Evolutionary conservation across 768 basidiomycete species (phyloP), one percentile per base, ranked within the genome.

Genomic region (Peribolospora baueri): DNA sequence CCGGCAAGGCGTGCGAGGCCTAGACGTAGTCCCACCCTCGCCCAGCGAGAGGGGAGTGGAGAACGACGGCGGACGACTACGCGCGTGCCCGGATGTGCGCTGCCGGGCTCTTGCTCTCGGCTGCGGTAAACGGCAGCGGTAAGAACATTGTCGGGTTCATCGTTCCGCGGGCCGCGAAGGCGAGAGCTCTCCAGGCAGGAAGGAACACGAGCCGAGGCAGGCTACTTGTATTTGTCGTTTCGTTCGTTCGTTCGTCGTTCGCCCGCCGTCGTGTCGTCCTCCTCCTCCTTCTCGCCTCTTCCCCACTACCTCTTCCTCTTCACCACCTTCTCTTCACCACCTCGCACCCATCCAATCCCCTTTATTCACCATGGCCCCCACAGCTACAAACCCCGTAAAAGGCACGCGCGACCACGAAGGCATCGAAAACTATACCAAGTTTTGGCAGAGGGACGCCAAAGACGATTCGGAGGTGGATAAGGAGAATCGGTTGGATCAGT

Each of bases 371-470:
- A 46, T 10, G 10, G 14, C 46, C 46, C 10, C 46, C 14, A 10
- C 46, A 46, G 46, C 46, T 10, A 14, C 46, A 2, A n/a, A 54
- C 43, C 50, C 43, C 5, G 14, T 51, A 13, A 53, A 43, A 13
- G 82, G 82, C 61, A 78, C 76, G 54, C 79, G 81, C 52, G 69
- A 77, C 51, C 70, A 72, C 60, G 69, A 72, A 60, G 82, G 84
- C 50, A 81, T 86, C 49, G 77, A 77, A 65, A 79, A 77, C 68
- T 97, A 98, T 71, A 81, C 81, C 61, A 77, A 77, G 64, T 87
- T 85, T 70, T 98, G 91, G 90, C 75, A 88, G 59, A 80, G 81
- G 65, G 82, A 91, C 67, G 71, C 77, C 40, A 68, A 68, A 11
- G 74, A 80, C 62, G 88, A 97, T 69, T 69, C 66, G 51, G 71